Percentiles rank a stretch among this genome's conserved stretches.
phyloP scores from a whole-genome alignment of 805 yeast genomes.

The Allodekkera sacchari region DNA sequence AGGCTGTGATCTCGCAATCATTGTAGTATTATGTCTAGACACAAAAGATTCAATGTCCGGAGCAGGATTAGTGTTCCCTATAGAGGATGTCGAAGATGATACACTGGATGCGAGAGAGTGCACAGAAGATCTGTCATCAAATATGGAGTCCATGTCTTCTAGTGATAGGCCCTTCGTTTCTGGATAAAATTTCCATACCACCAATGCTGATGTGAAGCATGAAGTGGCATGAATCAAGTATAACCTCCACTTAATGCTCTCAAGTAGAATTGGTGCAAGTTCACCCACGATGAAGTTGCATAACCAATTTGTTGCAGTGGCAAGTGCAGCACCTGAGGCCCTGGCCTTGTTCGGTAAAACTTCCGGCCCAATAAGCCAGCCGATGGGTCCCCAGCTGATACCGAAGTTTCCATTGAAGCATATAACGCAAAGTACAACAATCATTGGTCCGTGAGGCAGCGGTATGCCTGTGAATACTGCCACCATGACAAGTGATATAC shows the following conservation, averaged over 20 bases:
- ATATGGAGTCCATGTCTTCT: constrained; percentile 88
- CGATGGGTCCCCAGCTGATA: constrained; percentile 89
- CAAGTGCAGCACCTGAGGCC: constrained; percentile 82
- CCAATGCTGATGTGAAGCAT: constrained; percentile 63
- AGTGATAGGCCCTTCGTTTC: constrained; percentile 84
- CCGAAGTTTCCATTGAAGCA: constrained; percentile 82
- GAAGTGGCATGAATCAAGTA: constrained; percentile 76
- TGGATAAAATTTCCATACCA: constrained; percentile 69
- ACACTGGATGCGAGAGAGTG: constrained; percentile 8
- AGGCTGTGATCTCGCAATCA: constrained; percentile 1
- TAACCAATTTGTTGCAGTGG: constrained; percentile 91
- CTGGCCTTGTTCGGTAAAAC: constrained; percentile 78
- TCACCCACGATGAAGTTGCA: constrained; percentile 90
- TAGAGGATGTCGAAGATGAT: background rate
- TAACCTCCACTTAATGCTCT: constrained; percentile 66
- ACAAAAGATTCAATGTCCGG: constrained; percentile 13
- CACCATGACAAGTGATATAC: constrained; percentile 54
- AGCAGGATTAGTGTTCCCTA: constrained; percentile 8
- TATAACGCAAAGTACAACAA: constrained; percentile 68
- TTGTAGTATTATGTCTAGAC: constrained; percentile 9
- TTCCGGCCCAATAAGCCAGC: constrained; percentile 78
- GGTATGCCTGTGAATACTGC: constrained; percentile 64
- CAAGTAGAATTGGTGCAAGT: constrained; percentile 80
- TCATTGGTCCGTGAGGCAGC: constrained; percentile 15
- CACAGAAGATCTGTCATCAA: constrained; percentile 51